Evolutionary conservation across 345 rosid genomes (phyloP).

Genomic region (Rhizophora mangle): DNA sequence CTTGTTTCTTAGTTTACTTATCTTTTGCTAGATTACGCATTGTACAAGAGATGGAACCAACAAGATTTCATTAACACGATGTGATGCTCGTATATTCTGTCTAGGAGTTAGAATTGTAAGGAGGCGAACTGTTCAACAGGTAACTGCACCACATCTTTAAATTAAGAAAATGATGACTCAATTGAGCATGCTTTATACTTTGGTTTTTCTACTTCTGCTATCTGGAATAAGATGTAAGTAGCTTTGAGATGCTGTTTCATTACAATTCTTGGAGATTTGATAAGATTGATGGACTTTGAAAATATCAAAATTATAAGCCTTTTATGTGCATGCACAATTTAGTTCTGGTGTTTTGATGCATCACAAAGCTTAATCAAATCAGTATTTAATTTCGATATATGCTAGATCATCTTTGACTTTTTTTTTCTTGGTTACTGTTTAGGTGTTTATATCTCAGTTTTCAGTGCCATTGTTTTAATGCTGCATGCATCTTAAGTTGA

Average conservation of each 20-base stretch:
- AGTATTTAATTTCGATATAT: no score
- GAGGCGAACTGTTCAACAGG: conserved; percentile 26
- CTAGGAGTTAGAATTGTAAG: conserved; percentile 32
- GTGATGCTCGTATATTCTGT: conserved; percentile 31
- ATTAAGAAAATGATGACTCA: background rate
- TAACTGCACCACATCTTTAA: background rate
- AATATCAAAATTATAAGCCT: no score
- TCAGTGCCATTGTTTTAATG: background rate
- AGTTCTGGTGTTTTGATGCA: no score
- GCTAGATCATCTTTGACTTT: no score
- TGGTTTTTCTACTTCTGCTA: background rate
- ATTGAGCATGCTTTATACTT: background rate
- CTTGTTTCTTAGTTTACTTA: background rate
- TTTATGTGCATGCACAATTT: no score
- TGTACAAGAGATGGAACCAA: conserved; percentile 22
- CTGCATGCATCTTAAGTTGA: background rate
- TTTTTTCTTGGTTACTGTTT: no score
- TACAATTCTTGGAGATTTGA: no score
- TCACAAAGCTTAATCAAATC: no score
- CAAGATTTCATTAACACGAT: conserved; percentile 22
- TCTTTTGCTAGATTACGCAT: background rate
- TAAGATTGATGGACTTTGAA: no score
- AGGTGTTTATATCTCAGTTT: background rate
- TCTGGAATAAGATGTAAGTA: no score
- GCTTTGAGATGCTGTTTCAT: no score